phyloP scores from a whole-genome alignment of 1,139 yeast genomes.

The Taphrina wiesneri region DNA sequence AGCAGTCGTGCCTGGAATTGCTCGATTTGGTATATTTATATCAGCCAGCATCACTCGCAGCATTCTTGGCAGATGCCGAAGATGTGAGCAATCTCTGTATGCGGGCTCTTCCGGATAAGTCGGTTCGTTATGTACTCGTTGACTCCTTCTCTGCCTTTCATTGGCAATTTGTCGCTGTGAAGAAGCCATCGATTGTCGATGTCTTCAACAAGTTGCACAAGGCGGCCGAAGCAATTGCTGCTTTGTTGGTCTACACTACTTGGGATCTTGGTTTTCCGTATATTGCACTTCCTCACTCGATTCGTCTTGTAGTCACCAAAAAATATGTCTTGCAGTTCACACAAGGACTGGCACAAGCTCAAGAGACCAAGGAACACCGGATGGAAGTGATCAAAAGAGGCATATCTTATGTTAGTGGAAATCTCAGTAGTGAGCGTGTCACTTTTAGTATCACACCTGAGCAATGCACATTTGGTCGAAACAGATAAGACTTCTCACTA shows the following conservation, averaged over 20 bases:
- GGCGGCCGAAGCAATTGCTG: not conserved
- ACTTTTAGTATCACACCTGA: conserved; percentile 1
- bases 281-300: conserved; percentile 5
- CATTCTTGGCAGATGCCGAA: conserved; percentile 21
- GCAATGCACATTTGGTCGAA: not conserved
- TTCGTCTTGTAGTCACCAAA: conserved; percentile 11
- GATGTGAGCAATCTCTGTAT: conserved; percentile 7
- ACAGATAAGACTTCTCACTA: not conserved
- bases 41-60: conserved; percentile 26
- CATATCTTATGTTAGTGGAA: conserved; percentile 8
- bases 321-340: conserved; percentile 31
- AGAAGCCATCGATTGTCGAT: not conserved
- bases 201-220: not conserved
- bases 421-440: not conserved
- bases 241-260: conserved; percentile 15
- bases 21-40: conserved; percentile 19
- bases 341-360: conserved; percentile 25
- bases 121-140: conserved; percentile 24
- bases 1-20: not conserved
- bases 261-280: conserved; percentile 30
- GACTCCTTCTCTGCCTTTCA: conserved; percentile 32
- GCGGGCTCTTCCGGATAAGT: not conserved
- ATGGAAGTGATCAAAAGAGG: conserved; percentile 16
- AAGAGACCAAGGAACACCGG: conserved; percentile 14
- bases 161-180: conserved; percentile 27